Conservation (phyloP, 768 basidiomycete species). For the Scleroderma bovista region DNA sequence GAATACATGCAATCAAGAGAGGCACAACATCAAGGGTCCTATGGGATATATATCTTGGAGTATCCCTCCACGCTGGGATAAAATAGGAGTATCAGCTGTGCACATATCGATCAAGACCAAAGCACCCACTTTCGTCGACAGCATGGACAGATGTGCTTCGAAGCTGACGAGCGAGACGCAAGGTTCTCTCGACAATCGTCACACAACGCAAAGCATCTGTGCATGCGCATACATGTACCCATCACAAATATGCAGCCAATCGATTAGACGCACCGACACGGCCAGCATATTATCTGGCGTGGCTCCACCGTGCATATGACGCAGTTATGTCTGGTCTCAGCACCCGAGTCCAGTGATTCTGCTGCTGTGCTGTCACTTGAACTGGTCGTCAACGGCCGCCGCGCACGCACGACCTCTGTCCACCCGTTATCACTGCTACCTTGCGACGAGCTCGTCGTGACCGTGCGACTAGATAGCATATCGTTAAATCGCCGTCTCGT, state of each 20-base stretch:
- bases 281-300: slow-evolving; percentile 77
- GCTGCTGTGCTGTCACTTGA: slow-evolving; percentile 16
- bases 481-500: slow-evolving; percentile 43
- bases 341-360: slow-evolving; percentile 19
- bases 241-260: not conserved
- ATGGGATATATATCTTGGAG: slow-evolving; percentile 32
- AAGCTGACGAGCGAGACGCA: slow-evolving; percentile 43
- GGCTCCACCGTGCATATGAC: slow-evolving; percentile 69
- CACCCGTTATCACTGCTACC: slow-evolving; percentile 18
- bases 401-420: slow-evolving; percentile 26
- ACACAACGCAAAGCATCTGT: slow-evolving; percentile 46
- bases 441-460: slow-evolving; percentile 6
- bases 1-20: not conserved
- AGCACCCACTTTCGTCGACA: slow-evolving; percentile 41
- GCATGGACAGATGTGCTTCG: slow-evolving; percentile 49
- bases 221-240: not conserved
- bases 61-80: slow-evolving; percentile 28
- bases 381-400: slow-evolving; percentile 7
- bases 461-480: slow-evolving; percentile 22
- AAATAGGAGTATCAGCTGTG: slow-evolving; percentile 3
- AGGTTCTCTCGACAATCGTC: slow-evolving; percentile 51
- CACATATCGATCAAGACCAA: not conserved
- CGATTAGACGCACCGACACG: slow-evolving; percentile 54
- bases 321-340: slow-evolving; percentile 39
- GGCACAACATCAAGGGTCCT: not conserved